Evolutionary conservation across 140 eudicot genomes (phyloP), one percentile per base, ranked within the genome.

Genomic region (Oenanthe javanica): DNA sequence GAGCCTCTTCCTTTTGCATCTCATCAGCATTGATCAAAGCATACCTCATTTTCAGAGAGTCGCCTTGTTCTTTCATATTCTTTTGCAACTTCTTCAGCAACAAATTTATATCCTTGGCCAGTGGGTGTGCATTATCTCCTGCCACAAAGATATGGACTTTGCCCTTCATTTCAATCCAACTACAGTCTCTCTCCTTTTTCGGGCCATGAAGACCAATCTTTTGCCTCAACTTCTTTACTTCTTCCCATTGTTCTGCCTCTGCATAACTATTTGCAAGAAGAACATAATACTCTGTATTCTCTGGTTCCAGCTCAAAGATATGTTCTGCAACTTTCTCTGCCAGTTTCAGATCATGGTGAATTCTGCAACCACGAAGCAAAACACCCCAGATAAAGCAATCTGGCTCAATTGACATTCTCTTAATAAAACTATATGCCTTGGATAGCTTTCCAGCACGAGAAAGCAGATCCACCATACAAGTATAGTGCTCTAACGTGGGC

Each of bases 81-180:
- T 45, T 81, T 46, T 80, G 82, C 80, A 86, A 27, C 72, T 83
- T 83, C 36, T 84, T 82, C 7, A 89, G 48, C 45, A 91, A 78
- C 19, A 78, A 47, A 51, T 85, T 86, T 27, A 89, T 83, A 84
- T 42, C 80, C 81, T 79, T 85, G 2, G 79, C 86, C 48, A 84
- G 86, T 4, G 90, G 93, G 75, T 87, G 83, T 25, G 80, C 73
- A 81, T 80, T 81, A 78, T 54, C 82, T 40, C 90, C 88, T 8
- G 90, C 83, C 69, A 87, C 81, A 81, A 89, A 91, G 40, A 89
- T 85, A 43, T 83, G 75, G 67, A 87, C 89, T 51, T 86, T 85
- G 16, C 90, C 97, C 81, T 86, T 89, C 19, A 85, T 81, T 57
- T 91, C 94, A 36, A 89, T 91, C 97, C 97, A 91, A 79, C 93